These are phyloP conservation scores for Suillus discolor DNA, from an alignment of 768 basidiomycete genomes.

Conservation along the genomic window DNA sequence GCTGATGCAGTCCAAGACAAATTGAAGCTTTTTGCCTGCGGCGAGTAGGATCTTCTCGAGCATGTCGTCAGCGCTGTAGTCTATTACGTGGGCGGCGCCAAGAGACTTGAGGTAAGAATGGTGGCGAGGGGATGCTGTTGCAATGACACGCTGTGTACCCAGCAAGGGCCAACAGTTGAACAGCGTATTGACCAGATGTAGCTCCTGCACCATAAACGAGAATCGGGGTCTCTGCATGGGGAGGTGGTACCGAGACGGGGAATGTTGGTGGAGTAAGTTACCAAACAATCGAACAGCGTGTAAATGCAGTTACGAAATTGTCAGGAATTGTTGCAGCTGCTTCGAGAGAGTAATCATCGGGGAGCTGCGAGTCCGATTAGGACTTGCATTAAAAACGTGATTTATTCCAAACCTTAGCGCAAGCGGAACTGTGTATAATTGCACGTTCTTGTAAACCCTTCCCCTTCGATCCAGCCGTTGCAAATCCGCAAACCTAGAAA, in stretches of 20 bases:
- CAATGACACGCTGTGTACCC: slow-evolving; percentile 46
- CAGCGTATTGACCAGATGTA: slow-evolving; percentile 39
- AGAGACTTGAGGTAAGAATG: slow-evolving; percentile 41
- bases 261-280: slow-evolving; percentile 36
- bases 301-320: slow-evolving; percentile 45
- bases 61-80: slow-evolving; percentile 42
- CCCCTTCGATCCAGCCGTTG: slow-evolving; percentile 22
- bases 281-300: slow-evolving; percentile 41
- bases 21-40: slow-evolving; percentile 32
- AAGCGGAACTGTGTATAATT: slow-evolving; percentile 29
- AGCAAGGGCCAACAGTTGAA: slow-evolving; percentile 43
- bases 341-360: slow-evolving; percentile 39
- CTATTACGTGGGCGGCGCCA: slow-evolving; percentile 43
- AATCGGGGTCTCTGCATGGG: slow-evolving; percentile 36
- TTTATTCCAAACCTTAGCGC: slow-evolving; percentile 39
- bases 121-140: slow-evolving; percentile 43
- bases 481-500: slow-evolving; percentile 31
- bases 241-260: slow-evolving; percentile 32
- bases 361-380: slow-evolving; percentile 36
- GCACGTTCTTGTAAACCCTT: slow-evolving; percentile 44
- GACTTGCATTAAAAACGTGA: background rate
- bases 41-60: slow-evolving; percentile 37
- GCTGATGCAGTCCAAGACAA: slow-evolving; percentile 44
- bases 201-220: slow-evolving; percentile 49
- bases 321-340: slow-evolving; percentile 44